Conservation (phyloP, 1,139 yeast species). For the Hansenula anomala region DNA sequence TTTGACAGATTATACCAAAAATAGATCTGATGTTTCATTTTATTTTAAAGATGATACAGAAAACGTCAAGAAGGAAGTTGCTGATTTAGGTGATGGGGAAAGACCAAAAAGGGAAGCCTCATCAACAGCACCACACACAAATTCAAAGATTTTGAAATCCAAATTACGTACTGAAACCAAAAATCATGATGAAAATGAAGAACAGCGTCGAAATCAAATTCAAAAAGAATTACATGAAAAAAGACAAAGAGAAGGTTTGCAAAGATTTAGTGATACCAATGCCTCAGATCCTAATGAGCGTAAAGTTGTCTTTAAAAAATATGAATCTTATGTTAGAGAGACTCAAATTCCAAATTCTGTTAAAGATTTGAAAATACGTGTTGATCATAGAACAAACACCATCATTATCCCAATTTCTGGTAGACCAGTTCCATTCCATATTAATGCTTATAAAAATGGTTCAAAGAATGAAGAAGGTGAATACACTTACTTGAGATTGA, state of each 20-base stretch:
- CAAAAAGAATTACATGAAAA: conserved; percentile 81
- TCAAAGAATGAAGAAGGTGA: conserved; percentile 97
- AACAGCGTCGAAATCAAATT: conserved; percentile 75
- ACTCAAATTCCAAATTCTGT: conserved; percentile 84
- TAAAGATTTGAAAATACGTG: conserved; percentile 79
- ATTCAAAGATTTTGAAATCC: conserved; percentile 62
- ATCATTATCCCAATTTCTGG: conserved; percentile 90
- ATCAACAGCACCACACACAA: conserved; percentile 22
- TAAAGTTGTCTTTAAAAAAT: conserved; percentile 78
- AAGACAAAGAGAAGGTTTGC: conserved; percentile 79
- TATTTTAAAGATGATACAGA: conserved; percentile 72
- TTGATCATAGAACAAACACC: conserved; percentile 85
- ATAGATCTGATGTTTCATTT: conserved; percentile 72
- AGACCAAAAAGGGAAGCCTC: conserved; percentile 19
- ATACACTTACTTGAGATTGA: conserved; percentile 81
- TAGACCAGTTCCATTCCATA: conserved; percentile 97
- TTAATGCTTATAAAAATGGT: conserved; percentile 89
- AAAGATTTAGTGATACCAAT: conserved; percentile 72
- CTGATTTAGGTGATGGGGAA: conserved; percentile 24
- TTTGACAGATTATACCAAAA: conserved; percentile 72
- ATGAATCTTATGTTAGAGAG: conserved; percentile 92
- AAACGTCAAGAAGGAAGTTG: conserved; percentile 25
- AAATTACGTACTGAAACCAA: conserved; percentile 76
- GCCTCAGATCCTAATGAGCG: conserved; percentile 62
- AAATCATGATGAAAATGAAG: conserved; percentile 75